A percentile compares a stretch with the other conserved stretches of the same genome.
phyloP scores from a whole-genome alignment of 768 basidiomycete species.

The Solioccasus polychromus region DNA sequence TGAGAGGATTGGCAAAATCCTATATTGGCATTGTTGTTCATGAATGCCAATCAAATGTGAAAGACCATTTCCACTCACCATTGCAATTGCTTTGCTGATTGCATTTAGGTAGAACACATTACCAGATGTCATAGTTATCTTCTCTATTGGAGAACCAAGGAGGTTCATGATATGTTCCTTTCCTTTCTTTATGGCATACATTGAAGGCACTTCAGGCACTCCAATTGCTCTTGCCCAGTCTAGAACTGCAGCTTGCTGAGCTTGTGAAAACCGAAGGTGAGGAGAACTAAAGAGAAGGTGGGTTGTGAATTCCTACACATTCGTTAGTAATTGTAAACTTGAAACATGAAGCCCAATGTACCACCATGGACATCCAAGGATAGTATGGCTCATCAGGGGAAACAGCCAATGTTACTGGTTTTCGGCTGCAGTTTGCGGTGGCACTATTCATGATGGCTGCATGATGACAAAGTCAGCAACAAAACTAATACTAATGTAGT shows the following conservation, averaged over 20 bases:
- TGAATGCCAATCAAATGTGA: too few relatives aligned
- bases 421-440: neutral
- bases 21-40: neutral
- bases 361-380: slow-evolving; percentile 4
- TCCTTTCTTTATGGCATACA: slow-evolving; percentile 21
- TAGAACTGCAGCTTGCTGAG: slow-evolving; percentile 29
- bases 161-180: slow-evolving; percentile 14
- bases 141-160: slow-evolving; percentile 24
- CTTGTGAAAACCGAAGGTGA: slow-evolving; percentile 26
- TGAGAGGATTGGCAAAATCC: slow-evolving; percentile 24
- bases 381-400: slow-evolving; percentile 2
- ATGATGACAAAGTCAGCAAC: neutral
- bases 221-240: slow-evolving; percentile 29
- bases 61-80: too few relatives aligned
- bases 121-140: slow-evolving; percentile 16
- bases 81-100: slow-evolving; percentile 14
- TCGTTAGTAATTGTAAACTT: neutral
- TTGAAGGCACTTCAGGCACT: slow-evolving; percentile 25
- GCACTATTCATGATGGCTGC: neutral
- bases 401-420: neutral
- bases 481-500: too few relatives aligned
- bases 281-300: slow-evolving; percentile 34
- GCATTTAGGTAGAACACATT: slow-evolving; percentile 31
- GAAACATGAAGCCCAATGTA: neutral
- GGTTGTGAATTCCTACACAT: slow-evolving; percentile 29